Evolutionary conservation across 2,329 filamentous ascomycete genomes (phyloP), one percentile per base, ranked within the genome.

Genomic region (Pestalotiopsis sp.): DNA sequence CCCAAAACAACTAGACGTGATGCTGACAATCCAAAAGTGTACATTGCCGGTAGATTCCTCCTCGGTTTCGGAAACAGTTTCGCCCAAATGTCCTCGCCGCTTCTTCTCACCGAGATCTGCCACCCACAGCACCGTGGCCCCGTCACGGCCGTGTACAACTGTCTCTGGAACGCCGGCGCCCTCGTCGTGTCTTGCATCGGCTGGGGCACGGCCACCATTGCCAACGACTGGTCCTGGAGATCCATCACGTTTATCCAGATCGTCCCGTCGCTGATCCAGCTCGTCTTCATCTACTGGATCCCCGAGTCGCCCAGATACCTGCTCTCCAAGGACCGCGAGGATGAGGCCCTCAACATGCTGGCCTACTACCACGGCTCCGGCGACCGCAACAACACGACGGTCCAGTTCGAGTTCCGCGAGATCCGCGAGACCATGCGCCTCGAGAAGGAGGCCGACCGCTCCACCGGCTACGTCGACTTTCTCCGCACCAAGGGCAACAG

Each of bases 261-360:
- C 39, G 76, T 88, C 0, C 89, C 90, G 0, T 90, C 88, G 0
- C 71, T 90, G 13, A 81, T 91, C 67, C 90, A 92, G 80, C 81
- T 92, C 56, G 66, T 79, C n/a, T 90, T 90, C 74, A 89, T 93
- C 77, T 92, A 87, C 81, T 88, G 83, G 80, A 81, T 92, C n/a
- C 90, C 91, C 4, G 91, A 93, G 78, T 90, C 87, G 0, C 91
- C 90, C 0, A 85, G 90, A 71, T 93, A 85, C 81, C 85, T 92
- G 14, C 83, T 91, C 72, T 83, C 86, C 74, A 90, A 90, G 78
- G 90, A 91, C 73, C 85, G 86, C 41, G 83, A 87, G 70, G 87
- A 90, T 14, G 85, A 92, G 73, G 91, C 90, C 4, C 82, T 91
- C 12, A 77, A 82, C 1, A 86, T 91, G 4, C 83, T 93, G 4